A percentile compares a stretch with the other conserved stretches of the same genome.
Conservation (phyloP, 225 moss, liverwort and hornwort species). For the Antitrichia curtipendula region DNA sequence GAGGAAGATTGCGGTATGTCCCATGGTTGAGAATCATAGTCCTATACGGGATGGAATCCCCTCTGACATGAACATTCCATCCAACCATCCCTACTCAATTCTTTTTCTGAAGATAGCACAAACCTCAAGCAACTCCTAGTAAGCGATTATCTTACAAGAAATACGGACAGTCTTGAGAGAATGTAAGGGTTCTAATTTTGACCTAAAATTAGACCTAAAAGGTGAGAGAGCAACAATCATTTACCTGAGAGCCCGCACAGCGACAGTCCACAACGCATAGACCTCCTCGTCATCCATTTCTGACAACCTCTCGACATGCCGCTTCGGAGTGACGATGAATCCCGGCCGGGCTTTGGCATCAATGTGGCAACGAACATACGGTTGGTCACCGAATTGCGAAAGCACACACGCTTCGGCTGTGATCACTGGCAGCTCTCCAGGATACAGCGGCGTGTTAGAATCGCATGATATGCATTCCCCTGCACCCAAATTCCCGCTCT, state of each 20-base stretch:
- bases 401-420: not conserved
- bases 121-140: not conserved
- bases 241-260: slow-evolving; percentile 4
- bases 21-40: slow-evolving; percentile 9
- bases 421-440: not conserved
- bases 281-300: slow-evolving; percentile 10
- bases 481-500: not conserved
- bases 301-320: not conserved
- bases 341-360: slow-evolving; percentile 9
- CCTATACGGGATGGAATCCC: not conserved
- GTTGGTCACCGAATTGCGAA: not conserved
- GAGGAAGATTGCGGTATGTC: slow-evolving; percentile 3
- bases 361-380: slow-evolving; percentile 1
- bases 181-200: not conserved
- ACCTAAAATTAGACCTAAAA: not conserved
- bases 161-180: not conserved
- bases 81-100: not conserved
- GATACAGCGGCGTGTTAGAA: not conserved
- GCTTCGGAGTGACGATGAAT: slow-evolving; percentile 1
- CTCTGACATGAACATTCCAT: not conserved
- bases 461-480: slow-evolving; percentile 3
- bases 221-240: not conserved
- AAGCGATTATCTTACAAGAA: not conserved
- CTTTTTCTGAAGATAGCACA: not conserved
- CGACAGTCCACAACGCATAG: not conserved